Evolutionary conservation across 371 early-diverging fungal species (phyloP), one percentile per base, ranked within the genome.

Genomic region (Lichtheimia hyalospora): DNA sequence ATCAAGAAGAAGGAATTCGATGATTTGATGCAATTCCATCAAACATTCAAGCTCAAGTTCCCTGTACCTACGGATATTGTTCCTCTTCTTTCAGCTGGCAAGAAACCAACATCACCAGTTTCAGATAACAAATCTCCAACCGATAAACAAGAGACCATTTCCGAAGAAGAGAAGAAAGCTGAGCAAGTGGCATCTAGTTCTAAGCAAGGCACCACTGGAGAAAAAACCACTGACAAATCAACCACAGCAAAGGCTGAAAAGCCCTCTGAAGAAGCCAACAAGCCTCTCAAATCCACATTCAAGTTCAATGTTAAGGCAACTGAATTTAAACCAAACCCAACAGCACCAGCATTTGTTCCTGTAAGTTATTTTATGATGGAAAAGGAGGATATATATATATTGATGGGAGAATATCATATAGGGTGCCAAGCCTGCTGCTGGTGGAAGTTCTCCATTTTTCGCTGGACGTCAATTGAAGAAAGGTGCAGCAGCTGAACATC

Each of bases 261-360:
- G 7, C 15, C 52, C 14, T 34, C 34, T 34, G 34, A 2, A 34
- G 44, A 50, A 56, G n/a, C 43, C 67, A 34, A 59, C 13, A 73
- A 68, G 15, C 40, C 75, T 18, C 52, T 62, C 5, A 59, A 68
- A 3, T 60, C 75, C 13, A 71, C 69, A 5, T 93, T 92, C 71
- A 93, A 92, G 59, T 83, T 94, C 63, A 96, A 94, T 64, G 84
- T 84, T 43, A 91, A 90, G 55, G 96, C 95, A 2, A 84, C 87
- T 2, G 92, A 91, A 41, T 96, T 95, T 73, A 94, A 91, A 60
- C 94, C 94, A 15, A 93, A 92, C 54, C 88, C 87, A n/a, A 64
- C 84, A 16, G 93, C 92, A 3, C 68, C 87, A 20, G 83, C 85
- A 2, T 93, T 93, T 71, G 85, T 90, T 40, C 94, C 94, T 34